Base-by-base conservation (phyloP, 1,139 yeast genomes). In the Scheffersomyces titani region DNA sequence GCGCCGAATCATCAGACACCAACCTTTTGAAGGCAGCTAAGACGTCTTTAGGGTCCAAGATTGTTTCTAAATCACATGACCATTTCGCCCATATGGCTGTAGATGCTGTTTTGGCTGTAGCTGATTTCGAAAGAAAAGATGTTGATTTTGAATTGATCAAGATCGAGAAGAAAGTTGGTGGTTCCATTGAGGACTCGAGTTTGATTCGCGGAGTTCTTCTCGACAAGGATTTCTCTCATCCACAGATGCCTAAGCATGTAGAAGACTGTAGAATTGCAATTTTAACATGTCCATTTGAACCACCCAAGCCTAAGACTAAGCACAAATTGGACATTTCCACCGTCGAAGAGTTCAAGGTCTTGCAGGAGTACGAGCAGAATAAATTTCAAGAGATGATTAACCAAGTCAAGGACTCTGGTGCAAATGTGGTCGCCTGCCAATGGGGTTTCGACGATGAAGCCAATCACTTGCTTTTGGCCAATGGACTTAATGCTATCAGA, bases 381-480 rank as follows among this genome's bases (percentile, higher is more conserved):
- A 93, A 92, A 73, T 96, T 94, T 70, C 86, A 82, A 70, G 92
- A 91, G 71, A 94, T 96, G 99, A 92, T 94, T 61, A 84, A 88
- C 60, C 78, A 82, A 60, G 97, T 94, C 56, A 93, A 96, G 75
- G 85, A 83, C 21, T 83, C 97, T 0, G 99, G 99, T 45, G 99
- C 99, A 45, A 94, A 93, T 71, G 86, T 93, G 54, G 99, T 94
- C 57, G 96, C 96, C 48, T 94, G 99, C 77, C 99, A 94, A 78
- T 94, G 99, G 99, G 99, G 99, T 16, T 96, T 96, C 70, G 99
- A 96, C 72, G 99, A 96, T 73, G 99, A 96, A 78, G 99, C 99
- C 50, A 96, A 94, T 75, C 98, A 96, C 74, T 78, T 94, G 70
- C 82, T 94, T 61, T 80, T 93, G 65, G 91, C 96, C 66, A 92